These are phyloP conservation scores for Phytophthora melonis DNA, from an alignment of 352 stramenopile species.

Conservation along the genomic window DNA sequence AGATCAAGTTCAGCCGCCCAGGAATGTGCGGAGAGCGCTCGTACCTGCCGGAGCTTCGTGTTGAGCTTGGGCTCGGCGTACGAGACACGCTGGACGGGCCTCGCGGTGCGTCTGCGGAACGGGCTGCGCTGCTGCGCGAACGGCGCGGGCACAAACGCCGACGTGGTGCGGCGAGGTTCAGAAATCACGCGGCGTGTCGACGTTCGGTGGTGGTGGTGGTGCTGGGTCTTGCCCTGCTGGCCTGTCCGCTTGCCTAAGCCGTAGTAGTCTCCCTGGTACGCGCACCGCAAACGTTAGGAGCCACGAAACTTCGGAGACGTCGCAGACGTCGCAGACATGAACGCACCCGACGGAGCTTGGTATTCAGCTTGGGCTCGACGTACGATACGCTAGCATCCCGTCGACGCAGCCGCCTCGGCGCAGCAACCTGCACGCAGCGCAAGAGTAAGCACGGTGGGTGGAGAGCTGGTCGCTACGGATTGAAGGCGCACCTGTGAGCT, in stretches of 20 bases:
- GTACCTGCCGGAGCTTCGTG: constrained; percentile 82
- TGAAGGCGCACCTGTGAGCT: constrained; percentile 21
- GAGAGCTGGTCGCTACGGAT: not conserved
- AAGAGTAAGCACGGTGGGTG: not conserved
- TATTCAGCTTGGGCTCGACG: constrained; percentile 67
- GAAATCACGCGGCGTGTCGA: constrained; percentile 20
- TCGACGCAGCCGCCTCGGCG: constrained; percentile 44
- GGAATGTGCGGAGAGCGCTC: constrained; percentile 7
- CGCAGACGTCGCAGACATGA: not conserved
- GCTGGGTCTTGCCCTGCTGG: constrained; percentile 17
- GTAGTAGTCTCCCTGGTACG: constrained; percentile 68
- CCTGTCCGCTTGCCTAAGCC: constrained; percentile 55
- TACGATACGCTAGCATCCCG: constrained; percentile 60
- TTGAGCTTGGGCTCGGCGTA: constrained; percentile 84
- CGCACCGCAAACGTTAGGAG: constrained; percentile 15
- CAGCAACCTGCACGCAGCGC: constrained; percentile 16
- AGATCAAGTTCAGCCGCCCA: constrained; percentile 14
- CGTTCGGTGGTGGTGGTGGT: constrained; percentile 11
- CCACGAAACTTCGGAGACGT: constrained; percentile 2
- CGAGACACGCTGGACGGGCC: constrained; percentile 51
- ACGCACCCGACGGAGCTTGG: constrained; percentile 65
- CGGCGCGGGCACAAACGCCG: constrained; percentile 25
- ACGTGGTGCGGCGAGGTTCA: constrained; percentile 21
- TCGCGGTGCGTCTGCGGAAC: constrained; percentile 37
- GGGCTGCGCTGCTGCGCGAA: constrained; percentile 32